Evolutionary conservation across 2,329 filamentous ascomycete genomes (phyloP), one percentile per base, ranked within the genome.

Genomic region (Aspergillus ustus): DNA sequence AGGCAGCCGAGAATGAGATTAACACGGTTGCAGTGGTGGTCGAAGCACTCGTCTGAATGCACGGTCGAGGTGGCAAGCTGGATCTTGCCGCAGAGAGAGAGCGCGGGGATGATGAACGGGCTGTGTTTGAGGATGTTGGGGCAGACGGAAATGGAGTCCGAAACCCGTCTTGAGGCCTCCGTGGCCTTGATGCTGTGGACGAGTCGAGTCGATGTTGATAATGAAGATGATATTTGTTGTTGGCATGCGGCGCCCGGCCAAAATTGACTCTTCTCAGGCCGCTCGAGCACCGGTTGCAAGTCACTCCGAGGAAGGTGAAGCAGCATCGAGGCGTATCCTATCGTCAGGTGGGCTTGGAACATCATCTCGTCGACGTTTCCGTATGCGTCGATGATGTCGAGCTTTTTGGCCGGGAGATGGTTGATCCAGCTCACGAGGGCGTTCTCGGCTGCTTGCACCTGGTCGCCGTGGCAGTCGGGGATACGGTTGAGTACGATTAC

Each of bases 241-340:
- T 29, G 31, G 34, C 34, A 43, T 15, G 19, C 11, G 2, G 31
- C 20, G 7, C 20, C 34, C 4, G 29, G 31, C 29, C 20, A 25
- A 19, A 25, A 25, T 7, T 54, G 31, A 20, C 37, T 45, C 22
- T n/a, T 54, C 9, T 54, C 37, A 2, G 37, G 37, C 2, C n/a
- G 22, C 68, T 48, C 64, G 60, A 51, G 71, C 64, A 37, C 70
- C 60, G 20, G 67, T 22, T 69, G 73, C 13, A 93, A 82, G 68
- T 91, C 89, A n/a, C 90, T 92, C 64, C 89, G 85, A 2, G 90
- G 91, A 59, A 92, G 86, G 72, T 94, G 91, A 19, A 93, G 83
- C 60, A 92, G 84, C 71, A 94, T 91, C 0, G 87, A 79, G 4
- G 82, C 81, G 58, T 75, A 77, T 29, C 72, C 68, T 48, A 78